Evolutionary conservation across 2,329 filamentous ascomycete genomes (phyloP).

Genomic region (Xylaria sp.): DNA sequence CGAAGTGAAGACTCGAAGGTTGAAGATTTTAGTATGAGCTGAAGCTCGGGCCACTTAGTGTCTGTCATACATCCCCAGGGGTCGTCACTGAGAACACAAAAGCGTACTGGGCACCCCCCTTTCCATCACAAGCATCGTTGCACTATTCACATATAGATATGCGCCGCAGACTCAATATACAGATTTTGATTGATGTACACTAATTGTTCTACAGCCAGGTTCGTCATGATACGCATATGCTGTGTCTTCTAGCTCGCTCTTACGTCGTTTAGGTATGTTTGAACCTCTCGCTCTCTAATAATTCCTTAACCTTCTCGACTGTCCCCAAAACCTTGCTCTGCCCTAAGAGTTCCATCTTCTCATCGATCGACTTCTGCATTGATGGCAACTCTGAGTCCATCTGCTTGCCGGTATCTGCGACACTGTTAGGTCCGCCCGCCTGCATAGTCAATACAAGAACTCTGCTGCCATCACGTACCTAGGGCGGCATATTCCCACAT

Average conservation of each 20-base stretch:
- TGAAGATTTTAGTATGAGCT: conserved; percentile 39
- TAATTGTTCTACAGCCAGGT: conserved; percentile 38
- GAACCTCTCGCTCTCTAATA: conserved; percentile 65
- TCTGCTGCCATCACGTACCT: conserved; percentile 59
- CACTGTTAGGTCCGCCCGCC: conserved; percentile 29
- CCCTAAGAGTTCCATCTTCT: conserved; percentile 67
- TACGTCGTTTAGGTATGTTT: conserved; percentile 47
- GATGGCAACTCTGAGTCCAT: conserved; percentile 55
- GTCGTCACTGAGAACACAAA: neutral
- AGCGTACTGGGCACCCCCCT: neutral
- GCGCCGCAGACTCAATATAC: conserved; percentile 9
- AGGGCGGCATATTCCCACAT: conserved; percentile 87
- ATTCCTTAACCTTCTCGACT: conserved; percentile 66
- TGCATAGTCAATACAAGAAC: neutral
- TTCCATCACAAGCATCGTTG: neutral
- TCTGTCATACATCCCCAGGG: neutral
- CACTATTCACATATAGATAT: neutral
- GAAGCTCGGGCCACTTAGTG: conserved; percentile 42
- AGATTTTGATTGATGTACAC: conserved; percentile 37
- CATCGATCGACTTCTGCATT: conserved; percentile 56
- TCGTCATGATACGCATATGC: conserved; percentile 36
- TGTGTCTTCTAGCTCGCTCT: neutral
- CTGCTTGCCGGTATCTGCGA: conserved; percentile 60
- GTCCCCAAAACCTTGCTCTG: conserved; percentile 62
- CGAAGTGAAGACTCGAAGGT: conserved; percentile 25